Evolutionary conservation across 2,329 filamentous ascomycete genomes (phyloP).

Genomic region (Laburnicola sp.): DNA sequence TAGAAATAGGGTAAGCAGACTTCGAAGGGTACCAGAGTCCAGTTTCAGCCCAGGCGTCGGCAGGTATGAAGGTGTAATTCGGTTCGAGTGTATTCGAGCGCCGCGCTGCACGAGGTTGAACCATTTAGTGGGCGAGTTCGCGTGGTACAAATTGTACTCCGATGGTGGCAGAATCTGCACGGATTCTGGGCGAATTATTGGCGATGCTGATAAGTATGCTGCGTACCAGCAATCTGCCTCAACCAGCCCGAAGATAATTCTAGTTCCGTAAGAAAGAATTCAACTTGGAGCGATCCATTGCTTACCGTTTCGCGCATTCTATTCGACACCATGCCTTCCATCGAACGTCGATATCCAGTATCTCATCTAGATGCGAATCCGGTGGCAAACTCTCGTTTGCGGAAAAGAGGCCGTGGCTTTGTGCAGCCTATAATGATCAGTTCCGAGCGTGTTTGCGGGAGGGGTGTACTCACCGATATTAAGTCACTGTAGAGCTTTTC

Average conservation of each 20-base stretch:
- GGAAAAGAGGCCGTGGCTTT: conserved; percentile 56
- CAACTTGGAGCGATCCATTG: background rate
- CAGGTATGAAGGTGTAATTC: conserved; percentile 39
- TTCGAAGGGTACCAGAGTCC: conserved; percentile 35
- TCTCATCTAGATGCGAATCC: conserved; percentile 49
- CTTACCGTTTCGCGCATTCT: conserved; percentile 54
- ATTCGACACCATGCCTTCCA: conserved; percentile 59
- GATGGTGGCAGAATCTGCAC: conserved; percentile 53
- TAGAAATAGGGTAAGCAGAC: conserved; percentile 36
- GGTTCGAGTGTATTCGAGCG: conserved; percentile 32
- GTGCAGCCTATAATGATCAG: conserved; percentile 46
- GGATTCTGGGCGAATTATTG: conserved; percentile 51
- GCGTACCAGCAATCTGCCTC: conserved; percentile 55
- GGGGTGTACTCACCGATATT: conserved; percentile 44
- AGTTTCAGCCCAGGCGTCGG: conserved; percentile 39
- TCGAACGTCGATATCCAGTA: conserved; percentile 50
- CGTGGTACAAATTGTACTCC: conserved; percentile 51
- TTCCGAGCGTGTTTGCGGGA: background rate
- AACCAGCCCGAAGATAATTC: conserved; percentile 52
- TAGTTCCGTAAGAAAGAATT: conserved; percentile 16
- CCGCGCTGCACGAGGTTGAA: conserved; percentile 37
- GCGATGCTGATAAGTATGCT: conserved; percentile 52
- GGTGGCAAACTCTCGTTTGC: conserved; percentile 46
- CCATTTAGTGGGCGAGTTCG: conserved; percentile 43
- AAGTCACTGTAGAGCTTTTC: conserved; percentile 57